phyloP scores from a whole-genome alignment of 148 eudicot species.

The Chenopodium album region DNA sequence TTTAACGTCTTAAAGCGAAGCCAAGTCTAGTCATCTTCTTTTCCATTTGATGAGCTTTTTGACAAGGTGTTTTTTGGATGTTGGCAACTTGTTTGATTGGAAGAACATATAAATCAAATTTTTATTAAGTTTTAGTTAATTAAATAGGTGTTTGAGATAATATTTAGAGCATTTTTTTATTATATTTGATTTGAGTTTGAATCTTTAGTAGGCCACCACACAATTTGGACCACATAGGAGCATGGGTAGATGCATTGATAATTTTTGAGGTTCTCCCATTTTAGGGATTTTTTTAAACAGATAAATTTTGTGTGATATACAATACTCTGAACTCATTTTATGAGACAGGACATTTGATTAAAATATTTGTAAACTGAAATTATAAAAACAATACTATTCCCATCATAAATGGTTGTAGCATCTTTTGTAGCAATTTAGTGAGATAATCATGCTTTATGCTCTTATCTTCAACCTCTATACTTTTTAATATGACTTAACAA shows the following conservation, averaged over 20 bases:
- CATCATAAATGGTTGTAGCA: neutral
- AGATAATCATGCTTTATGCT: no score
- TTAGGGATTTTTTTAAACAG: neutral
- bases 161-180: neutral
- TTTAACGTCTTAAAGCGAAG: slow-evolving; percentile 7
- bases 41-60: neutral
- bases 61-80: neutral
- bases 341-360: neutral
- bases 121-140: neutral
- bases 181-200: neutral
- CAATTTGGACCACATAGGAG: neutral
- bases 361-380: neutral
- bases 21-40: neutral
- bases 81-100: neutral
- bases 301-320: neutral
- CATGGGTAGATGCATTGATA: neutral
- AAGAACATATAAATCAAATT: neutral
- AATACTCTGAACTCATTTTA: neutral
- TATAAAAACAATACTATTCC: neutral
- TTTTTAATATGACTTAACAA: no score
- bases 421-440: neutral
- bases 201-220: neutral
- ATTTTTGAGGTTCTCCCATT: neutral
- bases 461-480: no score
- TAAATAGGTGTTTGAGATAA: neutral